Base-by-base conservation (phyloP, 495 filamentous ascomycete genomes). In the Talaromyces stipitatus region DNA sequence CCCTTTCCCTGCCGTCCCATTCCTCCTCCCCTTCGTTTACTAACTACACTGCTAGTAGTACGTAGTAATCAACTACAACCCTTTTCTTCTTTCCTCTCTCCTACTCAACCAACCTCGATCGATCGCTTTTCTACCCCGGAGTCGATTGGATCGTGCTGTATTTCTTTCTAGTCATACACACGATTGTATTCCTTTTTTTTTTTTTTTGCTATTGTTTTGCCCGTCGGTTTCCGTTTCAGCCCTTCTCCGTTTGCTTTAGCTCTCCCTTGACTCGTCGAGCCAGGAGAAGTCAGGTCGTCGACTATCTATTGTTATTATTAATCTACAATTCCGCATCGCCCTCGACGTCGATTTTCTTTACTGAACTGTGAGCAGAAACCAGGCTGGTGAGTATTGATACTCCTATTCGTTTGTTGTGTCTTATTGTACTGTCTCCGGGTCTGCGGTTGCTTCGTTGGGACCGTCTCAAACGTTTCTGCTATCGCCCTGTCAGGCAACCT, bases 1-100 rank as follows among this genome's bases (percentile, higher is more conserved):
- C 57, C 64, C 55, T 47, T 52, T 20, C 45, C 59, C 64, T 64
- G 61, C 56, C 61, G 41, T 50, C 45, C 29, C 58, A 48, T 54
- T 60, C 60, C 54, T 63, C 43, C 54, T 27, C 33, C 41, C 56
- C 60, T 29, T 53, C 55, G 20, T 9, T 38, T 43, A 41, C 61
- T 54, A 59, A 51, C 53, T 62, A 12, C 14, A 38, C 33, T 3
- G 12, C n/a, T n/a, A n/a, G n/a, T n/a, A n/a, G n/a, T n/a, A n/a
- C n/a, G n/a, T n/a, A n/a, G n/a, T n/a, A n/a, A n/a, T n/a, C n/a
- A n/a, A n/a, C n/a, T n/a, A n/a, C 36, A 18, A 27, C 33, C 28
- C 33, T 38, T 27, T 41, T 27, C 14, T 27, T 41, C 51, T 20
- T 9, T 38, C 51, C 57, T 58, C 55, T 56, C 51, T 54, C 55